Conservation (phyloP, 2,329 filamentous ascomycete genomes). For the Cryphonectria japonica region DNA sequence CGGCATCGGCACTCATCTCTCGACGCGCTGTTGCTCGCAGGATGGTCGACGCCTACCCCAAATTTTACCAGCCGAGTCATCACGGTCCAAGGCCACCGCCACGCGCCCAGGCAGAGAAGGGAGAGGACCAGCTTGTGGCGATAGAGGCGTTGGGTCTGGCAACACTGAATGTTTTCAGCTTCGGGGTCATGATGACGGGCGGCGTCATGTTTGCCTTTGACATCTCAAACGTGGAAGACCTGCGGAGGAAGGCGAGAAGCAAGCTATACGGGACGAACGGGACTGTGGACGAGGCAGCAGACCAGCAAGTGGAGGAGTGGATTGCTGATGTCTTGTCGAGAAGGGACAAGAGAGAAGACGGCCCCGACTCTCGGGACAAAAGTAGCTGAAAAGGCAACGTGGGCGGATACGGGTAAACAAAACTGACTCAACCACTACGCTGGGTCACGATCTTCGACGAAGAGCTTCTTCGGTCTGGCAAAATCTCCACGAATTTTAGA, state of each 20-base stretch:
- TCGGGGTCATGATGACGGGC: slow-evolving; percentile 75
- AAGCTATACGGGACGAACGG: slow-evolving; percentile 41
- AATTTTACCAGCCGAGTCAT: slow-evolving; percentile 72
- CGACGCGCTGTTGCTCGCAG: slow-evolving; percentile 71
- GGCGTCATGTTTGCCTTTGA: slow-evolving; percentile 78
- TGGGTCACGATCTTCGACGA: neutral
- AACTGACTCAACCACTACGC: neutral
- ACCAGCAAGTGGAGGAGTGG: slow-evolving; percentile 66
- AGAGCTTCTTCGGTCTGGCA: neutral
- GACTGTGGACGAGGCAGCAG: slow-evolving; percentile 52
- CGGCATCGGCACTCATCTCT: slow-evolving; percentile 71
- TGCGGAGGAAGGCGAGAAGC: slow-evolving; percentile 56
- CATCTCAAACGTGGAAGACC: slow-evolving; percentile 69
- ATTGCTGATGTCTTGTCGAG: slow-evolving; percentile 63
- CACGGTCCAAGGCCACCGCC: slow-evolving; percentile 27
- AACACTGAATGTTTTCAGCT: slow-evolving; percentile 80
- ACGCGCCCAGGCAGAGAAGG: slow-evolving; percentile 41
- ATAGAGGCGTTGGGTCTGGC: slow-evolving; percentile 83
- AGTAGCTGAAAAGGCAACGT: slow-evolving; percentile 36
- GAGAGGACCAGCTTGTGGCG: slow-evolving; percentile 73
- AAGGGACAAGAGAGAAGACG: slow-evolving; percentile 50
- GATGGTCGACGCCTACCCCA: slow-evolving; percentile 63
- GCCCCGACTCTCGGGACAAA: slow-evolving; percentile 27
- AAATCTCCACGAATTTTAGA: neutral
- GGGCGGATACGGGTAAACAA: neutral